Evolutionary conservation across 139 green algal species (phyloP).

Genomic region (Chlorella sp.): DNA sequence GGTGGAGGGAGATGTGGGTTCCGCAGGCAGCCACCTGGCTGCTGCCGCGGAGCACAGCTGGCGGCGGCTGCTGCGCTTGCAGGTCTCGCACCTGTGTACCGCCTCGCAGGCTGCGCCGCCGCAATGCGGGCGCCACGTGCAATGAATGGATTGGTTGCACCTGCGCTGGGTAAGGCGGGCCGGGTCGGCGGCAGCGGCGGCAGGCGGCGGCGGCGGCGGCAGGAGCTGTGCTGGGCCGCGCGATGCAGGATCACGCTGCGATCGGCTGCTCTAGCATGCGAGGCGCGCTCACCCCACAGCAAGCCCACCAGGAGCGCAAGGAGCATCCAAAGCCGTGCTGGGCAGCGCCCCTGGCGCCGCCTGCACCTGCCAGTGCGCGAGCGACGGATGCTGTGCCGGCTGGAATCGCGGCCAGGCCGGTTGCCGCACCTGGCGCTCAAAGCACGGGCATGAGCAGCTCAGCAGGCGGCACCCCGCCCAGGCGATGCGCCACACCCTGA

Average conservation of each 20-base stretch:
- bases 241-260: neutral
- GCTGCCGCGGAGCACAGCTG: neutral
- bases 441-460: no score
- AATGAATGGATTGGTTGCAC: constrained; percentile 75
- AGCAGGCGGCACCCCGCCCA: no score
- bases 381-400: neutral
- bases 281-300: constrained; percentile 27
- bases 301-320: neutral
- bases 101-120: neutral
- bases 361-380: neutral
- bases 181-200: neutral
- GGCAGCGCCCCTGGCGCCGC: no score
- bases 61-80: neutral
- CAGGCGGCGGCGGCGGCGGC: neutral
- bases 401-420: neutral
- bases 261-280: neutral
- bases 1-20: neutral
- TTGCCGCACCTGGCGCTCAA: no score
- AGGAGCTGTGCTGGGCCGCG: neutral
- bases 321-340: neutral
- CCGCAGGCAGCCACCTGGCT: no score
- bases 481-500: no score
- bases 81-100: neutral
- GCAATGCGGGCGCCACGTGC: constrained; percentile 42
- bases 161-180: no score